These are phyloP conservation scores for Monosporascus sp. DNA, from an alignment of 2,329 filamentous ascomycete species.

Conservation along the genomic window DNA sequence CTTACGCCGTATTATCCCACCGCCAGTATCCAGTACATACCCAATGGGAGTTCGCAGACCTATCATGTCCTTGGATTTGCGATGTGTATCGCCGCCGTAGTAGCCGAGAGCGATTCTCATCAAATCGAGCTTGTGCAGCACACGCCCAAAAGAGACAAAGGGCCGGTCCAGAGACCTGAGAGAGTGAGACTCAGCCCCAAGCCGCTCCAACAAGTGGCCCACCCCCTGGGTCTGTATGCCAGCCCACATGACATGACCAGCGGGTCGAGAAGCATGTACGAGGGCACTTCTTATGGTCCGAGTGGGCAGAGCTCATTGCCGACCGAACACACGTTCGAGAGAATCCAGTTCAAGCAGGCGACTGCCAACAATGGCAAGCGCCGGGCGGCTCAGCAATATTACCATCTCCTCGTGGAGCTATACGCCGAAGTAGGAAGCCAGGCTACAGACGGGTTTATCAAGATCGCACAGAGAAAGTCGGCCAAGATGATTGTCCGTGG, in stretches of 20 bases:
- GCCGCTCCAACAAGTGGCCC: slow-evolving; percentile 46
- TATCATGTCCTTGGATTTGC: slow-evolving; percentile 69
- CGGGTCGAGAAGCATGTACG: slow-evolving; percentile 34
- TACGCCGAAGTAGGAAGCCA: slow-evolving; percentile 60
- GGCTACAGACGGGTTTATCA: slow-evolving; percentile 53
- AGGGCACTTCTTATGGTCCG: slow-evolving; percentile 31
- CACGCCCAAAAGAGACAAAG: slow-evolving; percentile 86
- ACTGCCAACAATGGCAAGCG: slow-evolving; percentile 92
- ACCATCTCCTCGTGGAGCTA: slow-evolving; percentile 82
- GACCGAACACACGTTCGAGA: slow-evolving; percentile 66
- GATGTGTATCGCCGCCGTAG: slow-evolving; percentile 78
- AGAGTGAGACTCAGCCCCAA: slow-evolving; percentile 63
- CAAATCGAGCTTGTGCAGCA: slow-evolving; percentile 82
- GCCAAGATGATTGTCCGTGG: slow-evolving; percentile 84
- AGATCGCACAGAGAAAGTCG: slow-evolving; percentile 67
- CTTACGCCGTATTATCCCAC: slow-evolving; percentile 52
- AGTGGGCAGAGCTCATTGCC: slow-evolving; percentile 32
- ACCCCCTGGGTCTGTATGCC: slow-evolving; percentile 40
- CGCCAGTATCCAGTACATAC: slow-evolving; percentile 46
- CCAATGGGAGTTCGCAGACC: slow-evolving; percentile 45
- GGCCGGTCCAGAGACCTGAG: slow-evolving; percentile 69
- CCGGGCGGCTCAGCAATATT: slow-evolving; percentile 85
- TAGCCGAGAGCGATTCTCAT: slow-evolving; percentile 70
- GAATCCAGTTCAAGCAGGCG: slow-evolving; percentile 91
- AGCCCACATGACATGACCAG: slow-evolving; percentile 29